Evolutionary conservation across 805 yeast species (phyloP), one percentile per base, ranked within the genome.

Genomic region (Lachancea meyersii): DNA sequence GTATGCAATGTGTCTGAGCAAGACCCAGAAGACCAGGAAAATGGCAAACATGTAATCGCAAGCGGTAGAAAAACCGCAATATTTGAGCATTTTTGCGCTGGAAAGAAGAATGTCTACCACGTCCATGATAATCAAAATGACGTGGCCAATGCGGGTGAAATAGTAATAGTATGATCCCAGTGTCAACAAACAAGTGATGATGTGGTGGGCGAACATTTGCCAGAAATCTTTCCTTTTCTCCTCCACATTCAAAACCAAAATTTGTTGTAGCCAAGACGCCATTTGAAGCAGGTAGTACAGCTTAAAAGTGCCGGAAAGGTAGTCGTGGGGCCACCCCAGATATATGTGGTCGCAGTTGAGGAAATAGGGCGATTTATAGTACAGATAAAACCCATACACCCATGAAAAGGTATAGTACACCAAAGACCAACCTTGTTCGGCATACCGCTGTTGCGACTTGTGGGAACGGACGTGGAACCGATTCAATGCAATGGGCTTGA

Each of bases 161-260:
- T 83, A 80, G 58, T 77, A 79, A 55, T 68, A 70, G 61, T 87
- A 88, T 1, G 93, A 82, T 2, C 93, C 91, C 10, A 72, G 59
- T 21, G 83, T 73, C 43, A 88, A 71, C 18, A 69, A 52, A 52
- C 80, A 72, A 1, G 97, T 88, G 44, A 89, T 80, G 44, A 89
- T 78, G 63, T 88, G 97, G 61, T 88, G 97, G 35, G 80, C 67
- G 55, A 87, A 77, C 97, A 88, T 88, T 64, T 88, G 95, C 52
- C 65, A 62, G 59, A 85, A 80, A 60, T 88, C 97, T 58, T 86
- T 86, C 48, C 97, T 76, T 48, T 72, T 76, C 47, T 76, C 80
- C 63, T 88, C 97, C 40, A 87, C 64, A 63, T 86, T 78, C 46
- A 89, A 69, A 23, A 83, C 85, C 51, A 84, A 71, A 19, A 86